Evolutionary conservation across 192 early-diverging fungal species (phyloP), one percentile per base, ranked within the genome.

Genomic region (Backusella luteola): DNA sequence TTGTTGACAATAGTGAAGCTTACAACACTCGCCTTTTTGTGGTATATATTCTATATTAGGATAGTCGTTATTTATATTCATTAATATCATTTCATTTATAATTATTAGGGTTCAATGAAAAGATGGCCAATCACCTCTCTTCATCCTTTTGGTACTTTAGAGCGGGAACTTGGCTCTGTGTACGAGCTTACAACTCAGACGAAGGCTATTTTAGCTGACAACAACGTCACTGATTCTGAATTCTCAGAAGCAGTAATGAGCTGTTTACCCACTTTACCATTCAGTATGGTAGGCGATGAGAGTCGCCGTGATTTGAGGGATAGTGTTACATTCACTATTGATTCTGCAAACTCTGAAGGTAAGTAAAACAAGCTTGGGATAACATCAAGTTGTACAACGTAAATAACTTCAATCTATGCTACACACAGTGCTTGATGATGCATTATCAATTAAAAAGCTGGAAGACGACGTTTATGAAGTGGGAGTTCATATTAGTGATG

Each of bases 401-500:
- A 35, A 23, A 23, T 42, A 66, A 75, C 39, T 1, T 6, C 12
- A 67, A 34, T 32, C 3, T 12, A 52, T 68, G 36, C 5, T 32
- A 34, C 44, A 68, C 42, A 34, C 15, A 59, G 72, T 80, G 1
- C 78, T 96, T 46, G 95, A 96, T 75, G 93, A 95, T 81, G 94
- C 94, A 17, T 80, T 96, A 8, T 93, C 92, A 0, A 83, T 89
- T 69, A 84, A 81, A 42, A 79, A 79, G 12, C 70, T 92, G 26
- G 87, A 83, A n/a, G 90, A 94, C 69, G 94, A 90, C 21, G 91
- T 76, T n/a, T 93, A 84, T 71, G 93, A 96, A 83, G 87, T 96
- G 66, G 89, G 87, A 67, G 86, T 89, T 12, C 89, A 98, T 76
- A 96, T 98, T 84, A 96, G 96, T 32, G 98, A 99, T 84, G 96